A percentile compares a stretch with the other conserved stretches of the same genome.
phyloP scores from a whole-genome alignment of 495 filamentous ascomycete species.

The Sporormia fimetaria region DNA sequence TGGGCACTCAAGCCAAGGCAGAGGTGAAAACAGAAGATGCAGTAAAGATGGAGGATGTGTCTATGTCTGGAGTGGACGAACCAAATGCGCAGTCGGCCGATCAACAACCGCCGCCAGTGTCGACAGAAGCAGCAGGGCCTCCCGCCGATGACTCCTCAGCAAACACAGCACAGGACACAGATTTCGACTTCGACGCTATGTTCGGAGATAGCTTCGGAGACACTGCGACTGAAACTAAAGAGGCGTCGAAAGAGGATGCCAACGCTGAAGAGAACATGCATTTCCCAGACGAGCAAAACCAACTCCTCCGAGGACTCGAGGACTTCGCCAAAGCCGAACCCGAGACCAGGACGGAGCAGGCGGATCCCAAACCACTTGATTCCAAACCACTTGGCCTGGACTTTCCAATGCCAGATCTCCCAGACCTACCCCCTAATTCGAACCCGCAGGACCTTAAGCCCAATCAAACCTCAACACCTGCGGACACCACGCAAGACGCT shows the following conservation, averaged over 20 bases:
- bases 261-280: too few species aligned
- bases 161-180: conserved; percentile 7
- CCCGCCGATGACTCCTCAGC: conserved; percentile 19
- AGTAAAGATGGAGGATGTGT: not conserved
- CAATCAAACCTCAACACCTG: not conserved
- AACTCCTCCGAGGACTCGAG: conserved; percentile 24
- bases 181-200: conserved; percentile 24
- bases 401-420: conserved; percentile 21
- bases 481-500: conserved; percentile 1
- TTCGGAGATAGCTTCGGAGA: conserved; percentile 12
- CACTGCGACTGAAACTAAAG: too few species aligned
- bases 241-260: too few species aligned
- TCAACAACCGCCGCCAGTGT: not conserved
- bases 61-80: conserved; percentile 1
- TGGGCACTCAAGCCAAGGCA: too few species aligned
- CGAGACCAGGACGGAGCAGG: conserved; percentile 1
- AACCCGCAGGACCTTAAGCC: not conserved
- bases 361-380: not conserved
- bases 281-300: too few species aligned
- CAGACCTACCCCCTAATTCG: conserved; percentile 5
- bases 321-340: conserved; percentile 18
- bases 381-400: conserved; percentile 8
- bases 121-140: too few species aligned
- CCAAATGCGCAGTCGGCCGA: too few species aligned
- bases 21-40: not conserved